Percentiles rank a stretch among this genome's conserved stretches.
Evolutionary conservation across 1,139 yeast genomes (phyloP).

Genomic region (Suhomyces panamericanus): DNA sequence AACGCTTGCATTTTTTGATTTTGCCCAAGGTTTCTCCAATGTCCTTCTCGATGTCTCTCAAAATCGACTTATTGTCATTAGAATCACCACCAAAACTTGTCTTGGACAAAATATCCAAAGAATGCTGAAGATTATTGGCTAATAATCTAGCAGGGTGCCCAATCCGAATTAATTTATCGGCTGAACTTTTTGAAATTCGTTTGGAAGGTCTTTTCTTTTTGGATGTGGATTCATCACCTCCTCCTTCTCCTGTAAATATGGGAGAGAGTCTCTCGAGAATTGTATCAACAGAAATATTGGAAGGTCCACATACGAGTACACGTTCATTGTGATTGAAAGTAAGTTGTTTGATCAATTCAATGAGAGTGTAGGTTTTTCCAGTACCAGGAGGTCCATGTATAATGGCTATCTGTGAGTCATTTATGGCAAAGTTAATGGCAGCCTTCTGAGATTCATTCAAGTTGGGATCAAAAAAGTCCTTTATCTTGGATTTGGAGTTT

Average conservation of each 20-base stretch:
- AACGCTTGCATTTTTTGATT: slow-evolving; percentile 65
- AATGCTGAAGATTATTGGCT: slow-evolving; percentile 62
- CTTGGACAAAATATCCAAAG: slow-evolving; percentile 72
- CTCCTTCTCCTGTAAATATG: slow-evolving; percentile 20
- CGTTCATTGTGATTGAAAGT: slow-evolving; percentile 57
- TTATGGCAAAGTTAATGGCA: slow-evolving; percentile 43
- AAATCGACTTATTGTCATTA: slow-evolving; percentile 60
- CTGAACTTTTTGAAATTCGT: slow-evolving; percentile 24
- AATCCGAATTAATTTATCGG: slow-evolving; percentile 66
- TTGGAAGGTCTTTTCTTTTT: slow-evolving; percentile 18
- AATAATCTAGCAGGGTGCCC: slow-evolving; percentile 93
- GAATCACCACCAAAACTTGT: slow-evolving; percentile 27
- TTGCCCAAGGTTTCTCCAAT: slow-evolving; percentile 60
- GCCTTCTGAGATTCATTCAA: slow-evolving; percentile 68
- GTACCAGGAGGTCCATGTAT: slow-evolving; percentile 56
- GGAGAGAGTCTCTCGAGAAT: slow-evolving; percentile 75
- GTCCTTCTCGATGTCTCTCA: slow-evolving; percentile 69
- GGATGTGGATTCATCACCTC: slow-evolving; percentile 9
- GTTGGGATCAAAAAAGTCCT: slow-evolving; percentile 45
- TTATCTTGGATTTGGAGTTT: slow-evolving; percentile 11
- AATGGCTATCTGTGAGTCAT: slow-evolving; percentile 43
- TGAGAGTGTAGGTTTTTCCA: slow-evolving; percentile 72
- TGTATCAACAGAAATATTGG: slow-evolving; percentile 93
- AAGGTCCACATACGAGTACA: slow-evolving; percentile 90
- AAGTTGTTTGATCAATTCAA: slow-evolving; percentile 81